Percentiles rank a stretch among this genome's conserved stretches.
These are phyloP conservation scores for Tripterygium wilfordii DNA, from an alignment of 177 flowering plant genomes.

Conservation along the genomic window DNA sequence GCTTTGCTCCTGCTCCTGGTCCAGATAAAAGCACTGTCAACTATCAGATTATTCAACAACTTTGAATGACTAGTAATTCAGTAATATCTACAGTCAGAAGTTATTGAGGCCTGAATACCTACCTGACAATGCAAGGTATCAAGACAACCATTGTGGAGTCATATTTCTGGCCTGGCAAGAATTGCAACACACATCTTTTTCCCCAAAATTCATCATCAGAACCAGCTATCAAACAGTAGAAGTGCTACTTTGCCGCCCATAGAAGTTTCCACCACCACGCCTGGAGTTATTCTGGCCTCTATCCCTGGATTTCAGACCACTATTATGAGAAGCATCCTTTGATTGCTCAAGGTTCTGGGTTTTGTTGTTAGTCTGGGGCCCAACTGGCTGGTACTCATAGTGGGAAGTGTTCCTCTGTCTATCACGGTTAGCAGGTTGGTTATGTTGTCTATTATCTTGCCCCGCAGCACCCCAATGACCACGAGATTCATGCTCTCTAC, in stretches of 20 bases:
- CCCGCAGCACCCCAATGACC: slow-evolving; percentile 39
- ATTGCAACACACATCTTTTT: not conserved
- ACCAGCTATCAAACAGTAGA: slow-evolving; percentile 17
- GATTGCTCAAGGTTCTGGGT: slow-evolving; percentile 28
- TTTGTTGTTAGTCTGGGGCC: slow-evolving; percentile 30
- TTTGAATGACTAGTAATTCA: no score
- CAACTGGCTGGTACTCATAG: slow-evolving; percentile 77
- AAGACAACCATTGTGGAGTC: not conserved
- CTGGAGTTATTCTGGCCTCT: slow-evolving; percentile 56
- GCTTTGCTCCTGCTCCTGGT: slow-evolving; percentile 14
- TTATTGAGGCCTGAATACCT: not conserved
- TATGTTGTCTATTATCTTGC: slow-evolving; percentile 44
- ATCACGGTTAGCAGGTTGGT: slow-evolving; percentile 39
- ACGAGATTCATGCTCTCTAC: slow-evolving; percentile 44
- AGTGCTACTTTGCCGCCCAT: slow-evolving; percentile 37
- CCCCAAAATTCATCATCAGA: slow-evolving; percentile 13
- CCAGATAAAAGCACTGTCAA: slow-evolving; percentile 2
- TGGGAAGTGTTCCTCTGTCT: slow-evolving; percentile 53
- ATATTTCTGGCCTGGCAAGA: not conserved
- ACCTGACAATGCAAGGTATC: slow-evolving; percentile 10
- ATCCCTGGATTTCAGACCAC: slow-evolving; percentile 42
- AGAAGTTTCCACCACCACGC: slow-evolving; percentile 52
- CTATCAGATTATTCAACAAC: no score
- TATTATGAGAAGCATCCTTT: slow-evolving; percentile 26
- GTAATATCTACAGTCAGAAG: not conserved